phyloP scores from a whole-genome alignment of 345 rosid genomes.

The Anastatica hierochuntica region DNA sequence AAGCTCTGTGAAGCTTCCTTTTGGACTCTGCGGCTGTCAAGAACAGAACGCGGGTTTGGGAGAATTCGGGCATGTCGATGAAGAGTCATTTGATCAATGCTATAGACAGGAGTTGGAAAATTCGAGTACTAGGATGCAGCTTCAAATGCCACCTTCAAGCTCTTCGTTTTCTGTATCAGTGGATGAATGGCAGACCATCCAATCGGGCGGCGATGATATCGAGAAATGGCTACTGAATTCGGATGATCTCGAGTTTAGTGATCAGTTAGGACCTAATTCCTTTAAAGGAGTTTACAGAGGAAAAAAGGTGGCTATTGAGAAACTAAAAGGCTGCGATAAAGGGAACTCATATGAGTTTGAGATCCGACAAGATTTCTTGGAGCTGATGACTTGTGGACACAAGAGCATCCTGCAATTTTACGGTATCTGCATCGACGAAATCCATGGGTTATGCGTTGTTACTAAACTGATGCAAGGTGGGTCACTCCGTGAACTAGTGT shows the following conservation, averaged over 20 bases:
- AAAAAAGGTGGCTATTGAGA: constrained; percentile 71
- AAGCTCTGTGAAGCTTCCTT: constrained; percentile 71
- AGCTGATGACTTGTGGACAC: constrained; percentile 90
- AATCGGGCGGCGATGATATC: constrained; percentile 53
- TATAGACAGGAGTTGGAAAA: constrained; percentile 43
- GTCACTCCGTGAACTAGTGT: constrained; percentile 58
- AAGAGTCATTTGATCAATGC: constrained; percentile 44
- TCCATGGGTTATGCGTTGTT: constrained; percentile 80
- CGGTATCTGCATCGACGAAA: constrained; percentile 86
- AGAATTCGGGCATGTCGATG: constrained; percentile 64
- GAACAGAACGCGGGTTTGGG: constrained; percentile 56
- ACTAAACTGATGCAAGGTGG: constrained; percentile 95
- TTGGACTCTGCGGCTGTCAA: constrained; percentile 93
- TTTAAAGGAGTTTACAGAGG: constrained; percentile 76
- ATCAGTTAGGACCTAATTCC: constrained; percentile 54
- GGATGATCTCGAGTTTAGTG: constrained; percentile 63
- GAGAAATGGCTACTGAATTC: constrained; percentile 74
- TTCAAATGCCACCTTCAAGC: constrained; percentile 61
- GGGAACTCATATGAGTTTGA: constrained; percentile 78
- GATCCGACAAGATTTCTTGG: constrained; percentile 73
- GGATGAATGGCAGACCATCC: constrained; percentile 90
- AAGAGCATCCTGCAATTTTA: constrained; percentile 65
- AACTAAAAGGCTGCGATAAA: constrained; percentile 91
- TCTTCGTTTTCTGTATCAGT: constrained; percentile 57
- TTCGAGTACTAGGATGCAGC: constrained; percentile 42